These are phyloP conservation scores for Backusella westeae DNA, from an alignment of 192 early-diverging fungal genomes.

Conservation along the genomic window DNA sequence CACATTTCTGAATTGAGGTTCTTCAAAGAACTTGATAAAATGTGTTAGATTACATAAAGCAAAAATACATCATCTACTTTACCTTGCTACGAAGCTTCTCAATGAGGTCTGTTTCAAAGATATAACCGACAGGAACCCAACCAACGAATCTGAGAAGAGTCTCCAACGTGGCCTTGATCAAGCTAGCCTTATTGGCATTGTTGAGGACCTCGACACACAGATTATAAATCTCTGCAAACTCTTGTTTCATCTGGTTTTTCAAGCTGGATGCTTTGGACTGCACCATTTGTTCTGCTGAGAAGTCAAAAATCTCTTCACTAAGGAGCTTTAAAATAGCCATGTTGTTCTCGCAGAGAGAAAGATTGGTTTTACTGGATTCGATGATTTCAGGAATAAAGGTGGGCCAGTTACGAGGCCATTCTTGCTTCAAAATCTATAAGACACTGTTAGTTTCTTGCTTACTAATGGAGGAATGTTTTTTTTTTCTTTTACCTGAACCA, in stretches of 20 bases:
- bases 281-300: conserved; percentile 97
- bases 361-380: conserved; percentile 85
- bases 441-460: not conserved
- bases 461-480: not conserved
- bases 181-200: conserved; percentile 82
- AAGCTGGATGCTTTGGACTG: conserved; percentile 91
- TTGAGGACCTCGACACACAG: conserved; percentile 94
- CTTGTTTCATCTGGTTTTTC: conserved; percentile 92
- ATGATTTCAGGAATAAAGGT: conserved; percentile 98
- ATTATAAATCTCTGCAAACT: conserved; percentile 94
- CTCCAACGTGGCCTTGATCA: conserved; percentile 91
- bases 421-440: conserved; percentile 93
- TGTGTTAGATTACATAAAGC: no score
- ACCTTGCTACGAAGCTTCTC: conserved; percentile 78
- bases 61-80: conserved; percentile 16
- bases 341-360: conserved; percentile 98
- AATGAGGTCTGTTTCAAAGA: conserved; percentile 95
- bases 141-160: conserved; percentile 94
- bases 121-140: conserved; percentile 98
- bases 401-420: conserved; percentile 99
- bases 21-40: conserved; percentile 71
- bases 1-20: conserved; percentile 86
- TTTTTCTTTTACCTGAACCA: conserved; percentile 79
- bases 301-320: conserved; percentile 99
- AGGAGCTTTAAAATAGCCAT: conserved; percentile 98